Conservation (phyloP, 2,329 filamentous ascomycete species). For the Chrysoporthe austroafricana region DNA sequence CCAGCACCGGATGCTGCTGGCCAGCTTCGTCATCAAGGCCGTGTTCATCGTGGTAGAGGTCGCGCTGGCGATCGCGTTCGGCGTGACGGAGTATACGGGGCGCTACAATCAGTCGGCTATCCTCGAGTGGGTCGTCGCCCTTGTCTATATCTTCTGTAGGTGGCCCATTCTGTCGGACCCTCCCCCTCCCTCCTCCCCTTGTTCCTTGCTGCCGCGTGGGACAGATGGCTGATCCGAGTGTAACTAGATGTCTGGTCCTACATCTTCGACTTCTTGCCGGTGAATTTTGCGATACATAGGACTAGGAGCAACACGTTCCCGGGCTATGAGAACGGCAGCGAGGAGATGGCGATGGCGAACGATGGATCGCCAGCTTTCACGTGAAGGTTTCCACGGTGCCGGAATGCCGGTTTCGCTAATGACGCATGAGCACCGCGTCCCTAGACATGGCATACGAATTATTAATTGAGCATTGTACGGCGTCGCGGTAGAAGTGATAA, state of each 20-base stretch:
- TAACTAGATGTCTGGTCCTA: slow-evolving; percentile 20
- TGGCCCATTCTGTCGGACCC: slow-evolving; percentile 67
- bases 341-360: slow-evolving; percentile 20
- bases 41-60: slow-evolving; percentile 78
- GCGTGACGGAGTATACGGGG: slow-evolving; percentile 50
- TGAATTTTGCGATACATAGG: slow-evolving; percentile 2
- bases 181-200: too few species aligned
- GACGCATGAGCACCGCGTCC: not conserved
- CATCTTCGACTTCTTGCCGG: slow-evolving; percentile 20
- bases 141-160: slow-evolving; percentile 84
- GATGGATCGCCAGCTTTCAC: slow-evolving; percentile 6
- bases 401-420: not conserved
- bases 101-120: slow-evolving; percentile 69
- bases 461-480: not conserved
- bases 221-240: too few species aligned
- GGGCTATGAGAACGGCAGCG: slow-evolving; percentile 5
- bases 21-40: slow-evolving; percentile 82
- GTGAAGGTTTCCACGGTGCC: not conserved
- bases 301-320: slow-evolving; percentile 8
- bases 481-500: not conserved
- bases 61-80: slow-evolving; percentile 71
- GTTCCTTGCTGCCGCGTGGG: not conserved
- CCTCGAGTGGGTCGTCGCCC: slow-evolving; percentile 73
- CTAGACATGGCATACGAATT: not conserved
- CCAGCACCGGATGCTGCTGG: slow-evolving; percentile 69